Percentiles rank a stretch among this genome's conserved stretches.
These are phyloP conservation scores for Athelia sp. DNA, from an alignment of 1,284 basidiomycete species.

Conservation along the genomic window DNA sequence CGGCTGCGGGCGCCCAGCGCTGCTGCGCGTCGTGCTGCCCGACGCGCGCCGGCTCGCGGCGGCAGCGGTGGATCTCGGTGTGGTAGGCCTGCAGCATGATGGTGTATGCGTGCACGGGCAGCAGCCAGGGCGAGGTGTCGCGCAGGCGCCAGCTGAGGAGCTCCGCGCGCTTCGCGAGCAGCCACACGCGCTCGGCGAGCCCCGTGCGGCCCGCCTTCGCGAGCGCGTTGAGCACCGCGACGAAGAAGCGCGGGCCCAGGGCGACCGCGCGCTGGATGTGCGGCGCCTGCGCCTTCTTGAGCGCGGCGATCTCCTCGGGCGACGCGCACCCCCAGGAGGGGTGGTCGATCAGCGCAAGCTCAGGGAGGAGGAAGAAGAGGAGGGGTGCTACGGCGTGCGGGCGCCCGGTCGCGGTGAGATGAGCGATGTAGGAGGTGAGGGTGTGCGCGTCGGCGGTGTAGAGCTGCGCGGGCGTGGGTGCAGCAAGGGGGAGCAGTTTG, in stretches of 20 bases:
- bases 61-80: slow-evolving; percentile 5
- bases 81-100: slow-evolving; percentile 61
- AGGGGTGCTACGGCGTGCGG: slow-evolving; percentile 36
- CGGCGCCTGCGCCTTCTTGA: slow-evolving; percentile 13
- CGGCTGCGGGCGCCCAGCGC: background rate
- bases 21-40: slow-evolving; percentile 2
- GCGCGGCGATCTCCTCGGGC: slow-evolving; percentile 11
- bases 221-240: slow-evolving; percentile 54
- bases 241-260: slow-evolving; percentile 57
- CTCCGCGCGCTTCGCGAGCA: slow-evolving; percentile 51
- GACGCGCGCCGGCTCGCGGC: slow-evolving; percentile 5
- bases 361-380: slow-evolving; percentile 51
- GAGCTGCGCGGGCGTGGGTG: slow-evolving; percentile 6
- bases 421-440: slow-evolving; percentile 46
- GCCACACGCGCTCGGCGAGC: slow-evolving; percentile 61
- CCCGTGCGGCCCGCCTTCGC: slow-evolving; percentile 50
- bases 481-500: slow-evolving; percentile 4
- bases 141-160: slow-evolving; percentile 39
- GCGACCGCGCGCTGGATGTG: slow-evolving; percentile 31
- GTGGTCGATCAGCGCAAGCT: slow-evolving; percentile 36
- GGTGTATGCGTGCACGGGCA: slow-evolving; percentile 67
- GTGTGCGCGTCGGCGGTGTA: slow-evolving; percentile 34
- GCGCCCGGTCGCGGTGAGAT: slow-evolving; percentile 47
- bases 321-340: slow-evolving; percentile 26
- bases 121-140: slow-evolving; percentile 44